Percentiles rank a stretch among this genome's conserved stretches.
Evolutionary conservation across 2,329 filamentous ascomycete genomes (phyloP).

Genomic region (Cercospora zeina): DNA sequence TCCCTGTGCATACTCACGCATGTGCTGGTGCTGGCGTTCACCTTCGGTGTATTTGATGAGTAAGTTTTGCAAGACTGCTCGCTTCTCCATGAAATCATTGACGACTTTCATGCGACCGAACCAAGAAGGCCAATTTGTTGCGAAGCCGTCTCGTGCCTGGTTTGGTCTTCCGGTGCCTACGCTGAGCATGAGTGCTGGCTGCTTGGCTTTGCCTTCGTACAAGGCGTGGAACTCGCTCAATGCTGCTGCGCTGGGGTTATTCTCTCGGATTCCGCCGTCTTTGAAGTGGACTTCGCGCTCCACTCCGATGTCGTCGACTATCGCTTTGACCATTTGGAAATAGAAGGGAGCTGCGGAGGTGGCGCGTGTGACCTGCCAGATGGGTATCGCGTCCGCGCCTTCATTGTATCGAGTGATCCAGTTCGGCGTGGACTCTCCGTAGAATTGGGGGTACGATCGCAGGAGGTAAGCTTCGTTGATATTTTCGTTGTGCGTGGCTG

Average conservation of each 20-base stretch:
- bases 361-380: constrained; percentile 56
- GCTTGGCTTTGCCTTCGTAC: constrained; percentile 44
- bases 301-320: constrained; percentile 42
- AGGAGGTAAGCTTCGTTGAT: constrained; percentile 53
- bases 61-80: constrained; percentile 52
- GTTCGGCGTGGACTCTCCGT: constrained; percentile 43
- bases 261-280: constrained; percentile 54
- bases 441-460: constrained; percentile 52
- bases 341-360: constrained; percentile 57
- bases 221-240: constrained; percentile 51
- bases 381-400: constrained; percentile 48
- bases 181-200: constrained; percentile 50
- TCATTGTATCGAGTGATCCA: constrained; percentile 52
- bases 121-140: constrained; percentile 48
- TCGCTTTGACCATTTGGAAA: constrained; percentile 52
- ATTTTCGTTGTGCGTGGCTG: constrained; percentile 50
- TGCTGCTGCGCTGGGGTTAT: constrained; percentile 53
- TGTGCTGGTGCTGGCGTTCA: constrained; percentile 51
- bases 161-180: constrained; percentile 52
- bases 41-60: constrained; percentile 56
- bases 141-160: constrained; percentile 49
- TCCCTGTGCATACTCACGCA: constrained; percentile 50
- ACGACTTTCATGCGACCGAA: constrained; percentile 46
- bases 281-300: constrained; percentile 46
- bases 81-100: constrained; percentile 51